Evolutionary conservation across 257 asterid genomes (phyloP).

Genomic region (Solanum pennellii): DNA sequence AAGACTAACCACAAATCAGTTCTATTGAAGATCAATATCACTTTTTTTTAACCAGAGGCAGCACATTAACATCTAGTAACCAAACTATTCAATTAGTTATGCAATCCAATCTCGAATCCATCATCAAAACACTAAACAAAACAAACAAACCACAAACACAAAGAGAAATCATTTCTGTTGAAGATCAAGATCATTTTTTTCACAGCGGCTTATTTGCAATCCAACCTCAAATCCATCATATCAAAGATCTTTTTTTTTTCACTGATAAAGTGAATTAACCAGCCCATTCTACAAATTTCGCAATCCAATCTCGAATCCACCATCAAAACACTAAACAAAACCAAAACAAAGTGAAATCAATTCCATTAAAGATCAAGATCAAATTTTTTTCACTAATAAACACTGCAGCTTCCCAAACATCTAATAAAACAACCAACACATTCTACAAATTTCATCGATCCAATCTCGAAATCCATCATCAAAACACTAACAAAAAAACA

Average conservation of each 20-base stretch:
- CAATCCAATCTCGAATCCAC: not conserved
- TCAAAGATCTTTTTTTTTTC: not conserved
- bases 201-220: not conserved
- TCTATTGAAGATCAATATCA: not conserved
- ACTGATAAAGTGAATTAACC: not conserved
- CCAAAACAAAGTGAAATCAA: not conserved
- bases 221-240: not conserved
- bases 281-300: not conserved
- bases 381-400: not conserved
- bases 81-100: not conserved
- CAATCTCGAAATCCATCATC: not conserved
- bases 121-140: not conserved
- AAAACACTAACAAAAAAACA: not conserved
- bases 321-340: not conserved
- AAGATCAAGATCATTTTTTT: constrained; percentile 17
- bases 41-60: not conserved
- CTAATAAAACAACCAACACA: not conserved
- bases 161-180: not conserved
- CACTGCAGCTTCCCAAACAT: not conserved
- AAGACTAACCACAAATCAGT: not conserved
- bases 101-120: not conserved
- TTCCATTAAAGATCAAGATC: not conserved
- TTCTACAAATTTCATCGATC: not conserved
- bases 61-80: not conserved
- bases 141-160: not conserved